Evolutionary conservation across 2,329 filamentous ascomycete species (phyloP).

Genomic region (Phoma sp.): DNA sequence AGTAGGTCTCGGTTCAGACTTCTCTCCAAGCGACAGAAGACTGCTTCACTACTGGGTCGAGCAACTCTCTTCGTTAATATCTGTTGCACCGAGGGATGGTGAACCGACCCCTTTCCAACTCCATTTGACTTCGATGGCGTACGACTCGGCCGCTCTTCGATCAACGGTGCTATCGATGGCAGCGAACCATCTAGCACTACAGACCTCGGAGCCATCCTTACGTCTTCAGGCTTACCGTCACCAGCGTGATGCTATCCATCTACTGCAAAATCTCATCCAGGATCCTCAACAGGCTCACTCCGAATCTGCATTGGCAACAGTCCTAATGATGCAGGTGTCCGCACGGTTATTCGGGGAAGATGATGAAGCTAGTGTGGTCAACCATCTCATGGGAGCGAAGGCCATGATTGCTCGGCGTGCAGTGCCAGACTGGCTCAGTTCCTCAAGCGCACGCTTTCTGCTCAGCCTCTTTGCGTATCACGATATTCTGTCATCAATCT

Average conservation of each 20-base stretch:
- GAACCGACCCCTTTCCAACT: conserved; percentile 32
- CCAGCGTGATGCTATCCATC: conserved; percentile 35
- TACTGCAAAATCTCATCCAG: conserved; percentile 34
- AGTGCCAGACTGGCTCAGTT: conserved; percentile 12
- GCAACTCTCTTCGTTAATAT: conserved; percentile 34
- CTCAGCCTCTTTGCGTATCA: conserved; percentile 42
- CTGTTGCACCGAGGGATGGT: conserved; percentile 29
- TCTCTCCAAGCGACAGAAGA: conserved; percentile 28
- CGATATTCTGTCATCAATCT: conserved; percentile 41
- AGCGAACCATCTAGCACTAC: conserved; percentile 36
- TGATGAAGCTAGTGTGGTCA: conserved; percentile 32
- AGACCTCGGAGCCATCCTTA: conserved; percentile 26
- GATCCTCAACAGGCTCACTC: conserved; percentile 24
- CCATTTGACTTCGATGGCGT: conserved; percentile 38
- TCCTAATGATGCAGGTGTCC: conserved; percentile 45
- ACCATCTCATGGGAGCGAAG: conserved; percentile 39
- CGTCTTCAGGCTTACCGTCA: conserved; percentile 35
- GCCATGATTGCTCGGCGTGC: conserved; percentile 36
- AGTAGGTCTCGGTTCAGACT: conserved; percentile 14
- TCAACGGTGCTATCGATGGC: conserved; percentile 43
- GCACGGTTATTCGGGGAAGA: conserved; percentile 37
- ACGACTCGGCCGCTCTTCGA: conserved; percentile 31
- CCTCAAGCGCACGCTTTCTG: conserved; percentile 35
- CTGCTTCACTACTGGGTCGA: conserved; percentile 39
- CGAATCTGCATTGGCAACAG: conserved; percentile 37